Base-by-base conservation (phyloP, 768 basidiomycete species). In the Leccinum uliginosum region DNA sequence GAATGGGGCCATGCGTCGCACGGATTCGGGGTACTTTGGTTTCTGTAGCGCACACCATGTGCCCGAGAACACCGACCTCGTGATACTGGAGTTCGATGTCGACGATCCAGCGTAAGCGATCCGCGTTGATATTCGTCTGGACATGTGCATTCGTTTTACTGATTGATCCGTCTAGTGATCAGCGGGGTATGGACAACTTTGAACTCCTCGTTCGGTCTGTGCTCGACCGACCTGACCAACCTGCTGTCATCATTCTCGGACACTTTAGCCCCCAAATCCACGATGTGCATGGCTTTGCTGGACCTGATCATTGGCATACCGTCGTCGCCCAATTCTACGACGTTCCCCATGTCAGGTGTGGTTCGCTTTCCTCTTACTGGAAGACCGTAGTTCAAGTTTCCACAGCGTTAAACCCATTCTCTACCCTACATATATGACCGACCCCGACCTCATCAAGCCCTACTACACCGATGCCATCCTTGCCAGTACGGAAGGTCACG, bases 301-400 rank as follows among this genome's bases (percentile, higher is more conserved):
- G 96, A 2, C 89, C 95, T 1, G 95, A 97, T 67, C 84, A 92
- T 64, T 85, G 85, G 79, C 96, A 99, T 71, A 86, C 80, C 61
- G 74, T 89, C 55, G 94, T 98, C 1, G 91, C 97, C 2, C 93
- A 95, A 68, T 98, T 93, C 76, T 99, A 99, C 76, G 97, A 99
- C 68, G 84, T 98, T 26, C 95, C 96, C 0, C 92, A 98, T 69
- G 77, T 99, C 65, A 84, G 82, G 85, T 83, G 47, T 43, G 40
- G 75, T 24, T 14, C 9, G 4, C 24, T 46, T 38, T 14, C 26
- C 29, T 29, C 35, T 1, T 52, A 23, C 30, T 24, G 49, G n/a
- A 38, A 23, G 11, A 15, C 21, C 3, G 11, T 48, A 7, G n/a
- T 62, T 6, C 11, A 59, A 19, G 4, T 53, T 51, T 11, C 14